Evolutionary conservation across 192 early-diverging fungal species (phyloP).

Genomic region (Coemansia sp.): DNA sequence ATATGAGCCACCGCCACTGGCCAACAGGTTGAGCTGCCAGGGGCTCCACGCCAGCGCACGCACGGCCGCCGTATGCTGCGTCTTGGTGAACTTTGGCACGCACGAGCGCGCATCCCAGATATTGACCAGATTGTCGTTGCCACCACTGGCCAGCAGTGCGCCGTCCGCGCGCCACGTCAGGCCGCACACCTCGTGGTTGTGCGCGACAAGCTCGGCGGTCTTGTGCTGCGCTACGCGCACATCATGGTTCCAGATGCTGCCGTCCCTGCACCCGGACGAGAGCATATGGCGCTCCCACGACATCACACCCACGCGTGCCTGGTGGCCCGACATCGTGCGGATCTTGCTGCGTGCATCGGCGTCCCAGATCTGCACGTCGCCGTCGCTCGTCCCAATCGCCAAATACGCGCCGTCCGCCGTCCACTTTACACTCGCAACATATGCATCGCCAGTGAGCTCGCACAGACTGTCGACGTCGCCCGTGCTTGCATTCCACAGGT

Average conservation of each 20-base stretch:
- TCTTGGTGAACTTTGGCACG: slow-evolving; percentile 67
- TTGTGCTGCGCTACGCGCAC: slow-evolving; percentile 87
- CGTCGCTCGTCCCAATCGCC: slow-evolving; percentile 71
- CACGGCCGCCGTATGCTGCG: slow-evolving; percentile 84
- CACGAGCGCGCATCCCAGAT: slow-evolving; percentile 79
- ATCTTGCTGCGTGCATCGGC: slow-evolving; percentile 69
- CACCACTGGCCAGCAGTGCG: slow-evolving; percentile 82
- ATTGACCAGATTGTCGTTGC: slow-evolving; percentile 90
- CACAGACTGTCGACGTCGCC: slow-evolving; percentile 57
- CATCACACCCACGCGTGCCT: slow-evolving; percentile 77
- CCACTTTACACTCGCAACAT: slow-evolving; percentile 80
- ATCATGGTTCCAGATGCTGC: slow-evolving; percentile 93
- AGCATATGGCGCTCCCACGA: slow-evolving; percentile 83
- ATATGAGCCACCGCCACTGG: slow-evolving; percentile 87
- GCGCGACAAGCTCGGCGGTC: slow-evolving; percentile 64
- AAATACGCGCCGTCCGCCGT: slow-evolving; percentile 61
- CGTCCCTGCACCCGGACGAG: slow-evolving; percentile 84
- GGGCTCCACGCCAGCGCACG: slow-evolving; percentile 97
- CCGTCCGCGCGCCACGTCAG: slow-evolving; percentile 84
- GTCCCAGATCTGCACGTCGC: slow-evolving; percentile 92
- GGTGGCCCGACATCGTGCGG: slow-evolving; percentile 81
- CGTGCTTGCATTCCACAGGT: slow-evolving; percentile 83
- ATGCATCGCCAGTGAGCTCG: slow-evolving; percentile 47
- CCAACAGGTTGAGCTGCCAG: slow-evolving; percentile 80
- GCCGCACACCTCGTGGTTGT: slow-evolving; percentile 83